Conservation (phyloP, 2,329 filamentous ascomycete genomes). For the Chrysoporthe deuterocubensis region DNA sequence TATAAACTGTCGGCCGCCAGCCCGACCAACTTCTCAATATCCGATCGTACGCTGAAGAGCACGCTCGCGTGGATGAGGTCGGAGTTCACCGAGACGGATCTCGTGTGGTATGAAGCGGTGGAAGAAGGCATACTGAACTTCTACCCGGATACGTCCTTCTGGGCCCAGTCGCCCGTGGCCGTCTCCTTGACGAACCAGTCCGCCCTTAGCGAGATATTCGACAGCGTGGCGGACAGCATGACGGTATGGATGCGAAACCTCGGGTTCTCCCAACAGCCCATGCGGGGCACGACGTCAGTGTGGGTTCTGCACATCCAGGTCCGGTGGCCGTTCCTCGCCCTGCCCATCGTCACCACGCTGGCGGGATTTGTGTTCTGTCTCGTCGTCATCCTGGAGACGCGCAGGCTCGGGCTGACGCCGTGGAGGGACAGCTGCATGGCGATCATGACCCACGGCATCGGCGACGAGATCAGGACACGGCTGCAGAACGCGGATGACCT, state of each 20-base stretch:
- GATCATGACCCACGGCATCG: background rate
- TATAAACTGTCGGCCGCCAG: background rate
- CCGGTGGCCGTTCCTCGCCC: background rate
- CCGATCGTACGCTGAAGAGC: background rate
- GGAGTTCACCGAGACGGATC: background rate
- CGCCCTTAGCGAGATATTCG: background rate
- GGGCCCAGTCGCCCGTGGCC: background rate
- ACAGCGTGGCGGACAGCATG: background rate
- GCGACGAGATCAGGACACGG: background rate
- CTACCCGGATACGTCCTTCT: background rate
- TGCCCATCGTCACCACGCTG: background rate
- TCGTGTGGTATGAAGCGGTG: background rate
- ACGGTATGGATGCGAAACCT: constrained; percentile 2
- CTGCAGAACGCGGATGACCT: background rate
- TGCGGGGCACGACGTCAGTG: background rate
- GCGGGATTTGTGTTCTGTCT: background rate
- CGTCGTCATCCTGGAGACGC: background rate
- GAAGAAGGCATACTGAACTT: background rate
- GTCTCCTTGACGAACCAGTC: background rate
- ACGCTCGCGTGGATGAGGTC: background rate
- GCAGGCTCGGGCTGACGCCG: background rate
- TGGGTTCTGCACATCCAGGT: background rate
- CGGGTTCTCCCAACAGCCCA: background rate
- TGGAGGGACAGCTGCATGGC: constrained; percentile 1
- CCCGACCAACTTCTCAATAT: background rate